These are phyloP conservation scores for Annulohypoxylon nitens DNA, from an alignment of 495 filamentous ascomycete genomes.

Conservation along the genomic window DNA sequence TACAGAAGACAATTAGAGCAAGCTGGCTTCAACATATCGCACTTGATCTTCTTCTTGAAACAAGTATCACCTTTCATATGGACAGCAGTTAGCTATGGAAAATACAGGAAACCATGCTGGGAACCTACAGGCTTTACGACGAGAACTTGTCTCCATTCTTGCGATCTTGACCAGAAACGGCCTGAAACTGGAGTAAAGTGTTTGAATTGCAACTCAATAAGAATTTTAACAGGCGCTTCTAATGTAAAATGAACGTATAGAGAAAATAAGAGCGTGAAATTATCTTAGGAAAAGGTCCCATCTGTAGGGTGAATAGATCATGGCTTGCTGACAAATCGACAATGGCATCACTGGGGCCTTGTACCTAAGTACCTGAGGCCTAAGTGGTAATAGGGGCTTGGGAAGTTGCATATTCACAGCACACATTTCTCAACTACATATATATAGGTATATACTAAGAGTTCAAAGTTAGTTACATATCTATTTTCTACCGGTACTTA, in stretches of 20 bases:
- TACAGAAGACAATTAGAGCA: constrained; percentile 55
- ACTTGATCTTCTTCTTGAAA: constrained; percentile 55
- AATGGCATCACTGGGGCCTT: neutral
- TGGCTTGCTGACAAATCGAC: constrained; percentile 17
- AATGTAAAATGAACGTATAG: neutral
- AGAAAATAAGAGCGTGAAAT: neutral
- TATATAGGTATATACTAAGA: neutral
- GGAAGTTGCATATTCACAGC: too few relatives aligned
- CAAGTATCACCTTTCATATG: constrained; percentile 47
- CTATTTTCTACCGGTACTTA: neutral
- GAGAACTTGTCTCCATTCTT: constrained; percentile 48
- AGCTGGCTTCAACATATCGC: constrained; percentile 52
- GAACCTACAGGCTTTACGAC: constrained; percentile 46
- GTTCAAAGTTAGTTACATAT: neutral
- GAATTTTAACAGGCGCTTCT: too few relatives aligned
- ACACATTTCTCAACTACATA: too few relatives aligned
- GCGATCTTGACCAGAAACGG: neutral
- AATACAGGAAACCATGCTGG: neutral
- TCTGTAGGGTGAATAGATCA: neutral
- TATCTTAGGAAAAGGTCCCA: neutral
- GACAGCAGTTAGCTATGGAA: neutral
- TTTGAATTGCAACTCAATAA: neutral
- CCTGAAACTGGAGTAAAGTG: neutral
- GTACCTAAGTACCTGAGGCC: neutral
- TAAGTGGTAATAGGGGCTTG: neutral